A percentile compares a stretch with the other conserved stretches of the same genome.
Conservation (phyloP, 164 flowering plant genomes). For the Tetrastigma voinierianum region DNA sequence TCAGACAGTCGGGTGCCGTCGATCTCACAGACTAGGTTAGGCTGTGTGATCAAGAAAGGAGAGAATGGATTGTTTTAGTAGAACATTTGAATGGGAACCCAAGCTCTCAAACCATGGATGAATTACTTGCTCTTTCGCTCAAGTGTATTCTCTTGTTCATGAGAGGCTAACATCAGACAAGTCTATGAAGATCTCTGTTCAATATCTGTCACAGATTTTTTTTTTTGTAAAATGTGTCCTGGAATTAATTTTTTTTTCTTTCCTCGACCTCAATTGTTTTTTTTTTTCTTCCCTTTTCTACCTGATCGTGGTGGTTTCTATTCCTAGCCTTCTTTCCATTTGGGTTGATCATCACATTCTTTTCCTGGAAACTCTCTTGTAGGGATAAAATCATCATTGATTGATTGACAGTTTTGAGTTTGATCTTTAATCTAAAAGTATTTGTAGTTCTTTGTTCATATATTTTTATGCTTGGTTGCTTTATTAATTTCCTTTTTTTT, state of each 20-base stretch:
- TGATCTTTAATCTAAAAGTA: constrained; percentile 17
- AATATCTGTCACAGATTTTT: constrained; percentile 60
- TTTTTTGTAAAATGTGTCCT: constrained; percentile 65
- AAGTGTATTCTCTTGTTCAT: constrained; percentile 86
- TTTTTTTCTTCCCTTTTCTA: not conserved
- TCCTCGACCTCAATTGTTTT: constrained; percentile 26
- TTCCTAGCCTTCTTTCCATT: constrained; percentile 40
- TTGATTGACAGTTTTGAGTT: constrained; percentile 47
- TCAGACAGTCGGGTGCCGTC: constrained; percentile 90
- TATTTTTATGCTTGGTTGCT: no score
- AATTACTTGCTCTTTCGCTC: constrained; percentile 66
- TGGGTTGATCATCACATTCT: constrained; percentile 35
- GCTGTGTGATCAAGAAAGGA: constrained; percentile 74
- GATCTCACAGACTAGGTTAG: constrained; percentile 97
- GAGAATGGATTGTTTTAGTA: constrained; percentile 84
- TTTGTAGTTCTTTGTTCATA: constrained; percentile 15
- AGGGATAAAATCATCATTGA: constrained; percentile 63
- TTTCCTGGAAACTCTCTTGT: constrained; percentile 33
- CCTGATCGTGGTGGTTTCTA: constrained; percentile 27
- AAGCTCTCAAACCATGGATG: constrained; percentile 74
- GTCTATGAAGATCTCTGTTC: constrained; percentile 69
- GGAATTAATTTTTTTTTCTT: constrained; percentile 39
- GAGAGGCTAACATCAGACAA: constrained; percentile 86
- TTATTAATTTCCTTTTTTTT: no score
- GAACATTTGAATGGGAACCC: constrained; percentile 74